These are phyloP conservation scores for Larix kaempferi DNA, from an alignment of 75 land plant genomes.

Conservation along the genomic window DNA sequence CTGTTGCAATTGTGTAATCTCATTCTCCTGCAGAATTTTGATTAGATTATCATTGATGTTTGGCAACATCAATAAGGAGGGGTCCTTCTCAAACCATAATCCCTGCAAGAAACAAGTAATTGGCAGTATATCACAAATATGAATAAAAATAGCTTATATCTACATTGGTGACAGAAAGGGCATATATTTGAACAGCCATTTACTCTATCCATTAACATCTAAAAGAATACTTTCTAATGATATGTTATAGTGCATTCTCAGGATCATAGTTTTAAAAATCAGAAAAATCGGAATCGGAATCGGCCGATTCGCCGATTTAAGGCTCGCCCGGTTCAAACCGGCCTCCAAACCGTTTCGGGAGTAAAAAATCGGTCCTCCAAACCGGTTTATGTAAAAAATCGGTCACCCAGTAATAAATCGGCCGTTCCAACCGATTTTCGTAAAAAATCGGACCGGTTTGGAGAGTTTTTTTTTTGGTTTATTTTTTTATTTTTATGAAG, in stretches of 20 bases:
- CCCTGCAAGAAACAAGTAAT: conserved; percentile 45
- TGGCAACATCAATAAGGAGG: conserved; percentile 77
- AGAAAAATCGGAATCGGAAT: no score
- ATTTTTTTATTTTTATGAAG: no score
- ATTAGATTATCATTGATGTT: conserved; percentile 52
- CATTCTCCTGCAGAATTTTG: conserved; percentile 30
- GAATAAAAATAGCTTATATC: neutral
- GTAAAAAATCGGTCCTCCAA: no score
- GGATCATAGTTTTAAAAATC: no score
- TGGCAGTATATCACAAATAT: neutral
- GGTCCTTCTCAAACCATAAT: conserved; percentile 63
- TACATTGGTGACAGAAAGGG: neutral
- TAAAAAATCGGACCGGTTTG: no score
- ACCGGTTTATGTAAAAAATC: no score
- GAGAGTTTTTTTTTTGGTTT: no score
- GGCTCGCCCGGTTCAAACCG: no score
- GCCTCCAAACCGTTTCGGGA: no score
- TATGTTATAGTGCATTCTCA: neutral
- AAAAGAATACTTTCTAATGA: neutral
- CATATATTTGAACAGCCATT: neutral
- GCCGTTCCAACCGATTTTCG: no score
- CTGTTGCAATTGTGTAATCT: conserved; percentile 48
- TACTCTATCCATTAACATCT: neutral
- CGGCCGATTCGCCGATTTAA: no score
- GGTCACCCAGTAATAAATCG: no score